These are phyloP conservation scores for Millerozyma miso DNA, from an alignment of 805 yeast species.

Conservation along the genomic window DNA sequence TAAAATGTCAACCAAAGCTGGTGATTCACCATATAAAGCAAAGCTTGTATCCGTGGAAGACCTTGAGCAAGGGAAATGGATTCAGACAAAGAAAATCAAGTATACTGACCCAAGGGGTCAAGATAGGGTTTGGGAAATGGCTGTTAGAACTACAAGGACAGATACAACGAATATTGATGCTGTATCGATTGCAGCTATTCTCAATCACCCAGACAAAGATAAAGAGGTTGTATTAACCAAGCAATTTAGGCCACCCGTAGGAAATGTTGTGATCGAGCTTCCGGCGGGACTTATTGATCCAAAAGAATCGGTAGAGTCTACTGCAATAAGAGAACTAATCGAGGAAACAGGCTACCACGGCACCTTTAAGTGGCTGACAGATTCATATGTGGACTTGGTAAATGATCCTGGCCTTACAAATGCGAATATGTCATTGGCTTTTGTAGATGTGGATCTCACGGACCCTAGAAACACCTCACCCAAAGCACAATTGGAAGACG, in stretches of 20 bases:
- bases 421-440: slow-evolving; percentile 78
- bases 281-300: slow-evolving; percentile 96
- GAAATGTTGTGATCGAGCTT: slow-evolving; percentile 82
- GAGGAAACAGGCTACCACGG: slow-evolving; percentile 96
- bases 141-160: slow-evolving; percentile 72
- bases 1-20: slow-evolving; percentile 8
- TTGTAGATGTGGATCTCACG: slow-evolving; percentile 68
- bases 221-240: slow-evolving; percentile 60
- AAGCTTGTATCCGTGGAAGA: slow-evolving; percentile 28
- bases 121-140: slow-evolving; percentile 84
- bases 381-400: slow-evolving; percentile 38
- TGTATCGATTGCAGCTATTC: slow-evolving; percentile 79
- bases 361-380: slow-evolving; percentile 34
- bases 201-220: slow-evolving; percentile 42
- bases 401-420: slow-evolving; percentile 87
- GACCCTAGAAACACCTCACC: slow-evolving; percentile 68
- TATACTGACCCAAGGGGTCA: slow-evolving; percentile 71
- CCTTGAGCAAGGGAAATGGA: slow-evolving; percentile 39
- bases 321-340: slow-evolving; percentile 81
- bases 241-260: slow-evolving; percentile 91
- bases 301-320: slow-evolving; percentile 65
- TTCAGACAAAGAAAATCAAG: slow-evolving; percentile 56
- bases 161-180: slow-evolving; percentile 67
- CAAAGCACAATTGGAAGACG: slow-evolving; percentile 73
- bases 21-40: slow-evolving; percentile 35